Evolutionary conservation across 2,329 filamentous ascomycete species (phyloP).

Genomic region (Penicillium sp.): DNA sequence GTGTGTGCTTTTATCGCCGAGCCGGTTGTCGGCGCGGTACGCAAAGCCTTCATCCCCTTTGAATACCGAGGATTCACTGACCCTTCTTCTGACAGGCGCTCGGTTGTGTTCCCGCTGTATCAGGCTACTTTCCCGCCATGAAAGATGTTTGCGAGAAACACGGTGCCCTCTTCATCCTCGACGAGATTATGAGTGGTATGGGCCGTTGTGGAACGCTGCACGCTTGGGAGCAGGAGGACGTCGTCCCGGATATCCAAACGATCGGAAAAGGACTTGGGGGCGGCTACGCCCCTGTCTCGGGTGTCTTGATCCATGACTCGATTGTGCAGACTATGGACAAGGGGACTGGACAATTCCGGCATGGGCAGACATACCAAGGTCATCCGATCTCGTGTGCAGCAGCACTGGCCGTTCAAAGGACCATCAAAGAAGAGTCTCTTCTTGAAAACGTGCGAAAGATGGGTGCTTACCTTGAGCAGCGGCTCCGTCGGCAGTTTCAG

Average conservation of each 20-base stretch:
- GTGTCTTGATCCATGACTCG: slow-evolving; percentile 53
- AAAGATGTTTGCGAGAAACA: slow-evolving; percentile 68
- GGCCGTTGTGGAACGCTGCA: slow-evolving; percentile 60
- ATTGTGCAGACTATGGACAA: slow-evolving; percentile 52
- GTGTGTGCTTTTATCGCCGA: slow-evolving; percentile 75
- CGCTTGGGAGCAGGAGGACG: slow-evolving; percentile 60
- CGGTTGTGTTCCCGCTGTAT: slow-evolving; percentile 66
- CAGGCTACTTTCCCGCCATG: slow-evolving; percentile 71
- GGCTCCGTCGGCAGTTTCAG: slow-evolving; percentile 48
- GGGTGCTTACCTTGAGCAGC: slow-evolving; percentile 48
- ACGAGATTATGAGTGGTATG: slow-evolving; percentile 73
- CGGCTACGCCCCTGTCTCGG: slow-evolving; percentile 59
- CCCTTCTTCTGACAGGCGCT: slow-evolving; percentile 51
- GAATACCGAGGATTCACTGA: neutral
- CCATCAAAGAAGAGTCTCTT: slow-evolving; percentile 59
- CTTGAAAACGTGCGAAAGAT: slow-evolving; percentile 59
- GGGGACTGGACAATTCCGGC: slow-evolving; percentile 54
- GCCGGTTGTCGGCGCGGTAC: slow-evolving; percentile 69
- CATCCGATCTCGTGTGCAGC: slow-evolving; percentile 59
- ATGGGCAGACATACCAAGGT: slow-evolving; percentile 64
- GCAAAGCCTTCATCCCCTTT: slow-evolving; percentile 24
- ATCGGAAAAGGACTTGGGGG: slow-evolving; percentile 62
- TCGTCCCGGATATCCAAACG: slow-evolving; percentile 61
- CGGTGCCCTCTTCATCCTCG: slow-evolving; percentile 73
- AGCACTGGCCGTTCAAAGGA: slow-evolving; percentile 62